Evolutionary conservation across 768 basidiomycete genomes (phyloP), one percentile per base, ranked within the genome.

Genomic region (Phanerochaete sordida): DNA sequence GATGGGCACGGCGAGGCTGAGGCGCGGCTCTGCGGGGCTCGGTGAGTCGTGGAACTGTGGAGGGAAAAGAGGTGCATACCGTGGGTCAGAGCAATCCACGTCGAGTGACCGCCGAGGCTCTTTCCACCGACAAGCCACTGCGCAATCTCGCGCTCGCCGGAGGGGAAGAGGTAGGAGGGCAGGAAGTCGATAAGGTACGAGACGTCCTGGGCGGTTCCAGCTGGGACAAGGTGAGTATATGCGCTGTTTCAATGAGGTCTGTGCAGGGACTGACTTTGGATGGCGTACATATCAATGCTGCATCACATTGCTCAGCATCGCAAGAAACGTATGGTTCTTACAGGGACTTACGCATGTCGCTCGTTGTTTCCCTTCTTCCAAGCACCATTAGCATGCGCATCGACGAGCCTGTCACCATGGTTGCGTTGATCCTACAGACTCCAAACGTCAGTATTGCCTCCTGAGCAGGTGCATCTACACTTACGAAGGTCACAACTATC

Each of bases 161-260:
- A 63, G 0, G 93, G 91, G 68, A 87, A 95, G 9, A 95, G 70
- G 68, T 87, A 88, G 0, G 84, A 72, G 0, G 88, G 84, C 3
- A 95, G 77, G 65, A 90, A 87, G 68, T 95, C 91, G 55, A 94
- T 88, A 59, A 95, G 71, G 74, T 88, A 86, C 0, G 88, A 88
- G 7, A 94, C 81, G 66, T 95, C 94, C 37, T 80, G 75, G 2
- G 85, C 84, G 0, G 91, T 88, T 1, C 91, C 92, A 9, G 71
- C 82, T 82, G 64, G 5, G 48, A 35, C 33, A n/a, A 49, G 9
- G 7, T 47, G 30, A 11, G 31, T 5, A 51, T 9, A 35, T n/a
- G 52, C 24, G 48, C 26, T 19, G 9, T 24, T 4, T 12, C 39
- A 30, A 39, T 0, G 23, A 21, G 3, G 15, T 3, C 24, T 26